Percentiles rank a stretch among this genome's conserved stretches.
phyloP scores from a whole-genome alignment of 2,329 filamentous ascomycete genomes.

The Bipolaris cookei region DNA sequence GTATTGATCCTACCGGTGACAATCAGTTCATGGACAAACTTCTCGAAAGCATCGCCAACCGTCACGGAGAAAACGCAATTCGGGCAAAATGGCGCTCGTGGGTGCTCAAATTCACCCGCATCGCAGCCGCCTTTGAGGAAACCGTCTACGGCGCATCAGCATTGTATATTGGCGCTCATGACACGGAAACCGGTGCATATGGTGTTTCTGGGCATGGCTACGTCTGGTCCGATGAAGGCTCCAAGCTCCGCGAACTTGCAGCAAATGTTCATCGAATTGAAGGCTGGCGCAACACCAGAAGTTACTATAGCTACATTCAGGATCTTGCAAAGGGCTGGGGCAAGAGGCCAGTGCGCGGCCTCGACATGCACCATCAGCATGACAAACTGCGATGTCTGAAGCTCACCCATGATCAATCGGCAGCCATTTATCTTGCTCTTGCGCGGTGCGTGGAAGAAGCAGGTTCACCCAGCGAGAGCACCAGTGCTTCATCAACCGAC shows the following conservation, averaged over 20 bases:
- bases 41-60: conserved; percentile 78
- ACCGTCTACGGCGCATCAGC: conserved; percentile 92
- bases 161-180: conserved; percentile 81
- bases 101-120: conserved; percentile 90
- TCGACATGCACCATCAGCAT: conserved; percentile 90
- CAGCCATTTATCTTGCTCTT: conserved; percentile 84
- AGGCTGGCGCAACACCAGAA: conserved; percentile 93
- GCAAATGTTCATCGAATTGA: conserved; percentile 93
- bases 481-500: conserved; percentile 28
- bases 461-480: conserved; percentile 21
- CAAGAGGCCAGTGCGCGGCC: conserved; percentile 70
- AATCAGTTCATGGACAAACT: conserved; percentile 87
- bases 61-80: conserved; percentile 85
- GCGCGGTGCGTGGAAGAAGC: conserved; percentile 69
- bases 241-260: conserved; percentile 83
- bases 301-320: conserved; percentile 94
- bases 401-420: conserved; percentile 75
- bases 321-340: conserved; percentile 49
- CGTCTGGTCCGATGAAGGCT: conserved; percentile 85
- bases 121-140: conserved; percentile 94
- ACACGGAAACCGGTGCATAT: conserved; percentile 56
- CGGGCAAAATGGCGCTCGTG: conserved; percentile 93
- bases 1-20: conserved; percentile 79
- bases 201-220: conserved; percentile 84
- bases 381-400: conserved; percentile 86